These are phyloP conservation scores for Wickerhamiella galacta DNA, from an alignment of 805 yeast species.

Conservation along the genomic window DNA sequence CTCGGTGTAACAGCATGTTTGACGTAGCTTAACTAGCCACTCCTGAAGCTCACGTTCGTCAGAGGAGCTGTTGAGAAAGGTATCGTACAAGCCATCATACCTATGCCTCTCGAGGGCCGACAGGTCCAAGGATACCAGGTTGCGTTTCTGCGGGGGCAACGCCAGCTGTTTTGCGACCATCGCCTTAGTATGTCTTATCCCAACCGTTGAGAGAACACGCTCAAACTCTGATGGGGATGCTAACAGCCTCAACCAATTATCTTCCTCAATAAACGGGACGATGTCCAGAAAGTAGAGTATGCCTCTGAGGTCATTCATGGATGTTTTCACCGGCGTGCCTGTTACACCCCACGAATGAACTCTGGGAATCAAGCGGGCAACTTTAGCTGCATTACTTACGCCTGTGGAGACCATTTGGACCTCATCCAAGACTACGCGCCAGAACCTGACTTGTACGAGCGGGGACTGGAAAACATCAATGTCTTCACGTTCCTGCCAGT, in stretches of 20 bases:
- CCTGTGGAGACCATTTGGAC: conserved; percentile 80
- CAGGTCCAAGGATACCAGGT: conserved; percentile 55
- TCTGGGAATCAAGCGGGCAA: conserved; percentile 65
- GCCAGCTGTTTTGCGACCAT: conserved; percentile 63
- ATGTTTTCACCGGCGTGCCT: conserved; percentile 74
- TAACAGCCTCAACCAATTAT: conserved; percentile 27
- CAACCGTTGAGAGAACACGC: conserved; percentile 35
- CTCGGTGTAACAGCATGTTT: conserved; percentile 72
- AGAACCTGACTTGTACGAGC: conserved; percentile 62
- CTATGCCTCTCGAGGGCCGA: conserved; percentile 73
- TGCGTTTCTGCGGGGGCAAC: conserved; percentile 64
- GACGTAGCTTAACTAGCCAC: conserved; percentile 58
- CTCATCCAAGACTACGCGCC: conserved; percentile 84
- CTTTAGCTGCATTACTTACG: conserved; percentile 58
- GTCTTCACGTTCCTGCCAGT: conserved; percentile 7
- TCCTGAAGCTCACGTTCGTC: conserved; percentile 23
- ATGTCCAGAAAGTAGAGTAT: conserved; percentile 49
- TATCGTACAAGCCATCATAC: conserved; percentile 45
- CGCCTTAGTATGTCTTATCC: conserved; percentile 69
- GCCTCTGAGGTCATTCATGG: conserved; percentile 51
- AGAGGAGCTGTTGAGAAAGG: conserved; percentile 30
- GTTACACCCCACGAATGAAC: conserved; percentile 94
- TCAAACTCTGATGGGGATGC: conserved; percentile 28
- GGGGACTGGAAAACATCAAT: conserved; percentile 35
- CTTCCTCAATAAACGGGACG: conserved; percentile 41